Conservation (phyloP, 169 alveolate genomes). For the Plasmodium gonderi region DNA sequence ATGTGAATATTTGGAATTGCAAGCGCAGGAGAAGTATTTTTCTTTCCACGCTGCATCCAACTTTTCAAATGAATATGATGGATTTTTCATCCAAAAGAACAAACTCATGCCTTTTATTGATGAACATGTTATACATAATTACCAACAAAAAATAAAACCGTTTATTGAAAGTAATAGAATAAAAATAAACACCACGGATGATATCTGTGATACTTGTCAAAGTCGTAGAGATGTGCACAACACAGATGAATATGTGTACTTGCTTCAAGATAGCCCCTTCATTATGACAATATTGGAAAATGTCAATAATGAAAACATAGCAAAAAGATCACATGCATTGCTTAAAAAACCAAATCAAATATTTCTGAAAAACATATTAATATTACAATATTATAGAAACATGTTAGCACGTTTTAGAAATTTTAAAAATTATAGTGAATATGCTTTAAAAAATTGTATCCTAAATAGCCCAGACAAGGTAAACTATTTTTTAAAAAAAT, state of each 20-base stretch:
- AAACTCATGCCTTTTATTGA: constrained; percentile 44
- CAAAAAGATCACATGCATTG: not conserved
- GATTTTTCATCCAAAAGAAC: constrained; percentile 49
- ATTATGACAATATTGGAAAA: constrained; percentile 57
- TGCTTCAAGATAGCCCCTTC: constrained; percentile 44
- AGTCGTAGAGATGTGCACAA: too few relatives aligned
- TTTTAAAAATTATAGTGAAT: constrained; percentile 58
- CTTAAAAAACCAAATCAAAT: constrained; percentile 22
- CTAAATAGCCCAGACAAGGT: constrained; percentile 58
- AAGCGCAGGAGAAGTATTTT: constrained; percentile 14
- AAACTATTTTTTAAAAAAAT: constrained; percentile 24
- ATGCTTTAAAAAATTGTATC: constrained; percentile 63
- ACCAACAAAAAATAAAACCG: constrained; percentile 59
- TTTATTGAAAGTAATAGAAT: constrained; percentile 39
- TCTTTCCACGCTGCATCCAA: constrained; percentile 61
- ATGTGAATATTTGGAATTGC: constrained; percentile 72
- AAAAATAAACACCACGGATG: not conserved
- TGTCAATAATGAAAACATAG: constrained; percentile 27
- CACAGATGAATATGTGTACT: constrained; percentile 18
- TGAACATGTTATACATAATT: constrained; percentile 14
- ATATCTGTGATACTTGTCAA: too few relatives aligned
- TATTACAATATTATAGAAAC: constrained; percentile 67
- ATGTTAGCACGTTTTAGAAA: constrained; percentile 35
- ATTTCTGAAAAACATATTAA: constrained; percentile 53
- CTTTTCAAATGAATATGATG: constrained; percentile 21